Conservation (phyloP, 2,329 filamentous ascomycete species). For the Leptographium procerum region DNA sequence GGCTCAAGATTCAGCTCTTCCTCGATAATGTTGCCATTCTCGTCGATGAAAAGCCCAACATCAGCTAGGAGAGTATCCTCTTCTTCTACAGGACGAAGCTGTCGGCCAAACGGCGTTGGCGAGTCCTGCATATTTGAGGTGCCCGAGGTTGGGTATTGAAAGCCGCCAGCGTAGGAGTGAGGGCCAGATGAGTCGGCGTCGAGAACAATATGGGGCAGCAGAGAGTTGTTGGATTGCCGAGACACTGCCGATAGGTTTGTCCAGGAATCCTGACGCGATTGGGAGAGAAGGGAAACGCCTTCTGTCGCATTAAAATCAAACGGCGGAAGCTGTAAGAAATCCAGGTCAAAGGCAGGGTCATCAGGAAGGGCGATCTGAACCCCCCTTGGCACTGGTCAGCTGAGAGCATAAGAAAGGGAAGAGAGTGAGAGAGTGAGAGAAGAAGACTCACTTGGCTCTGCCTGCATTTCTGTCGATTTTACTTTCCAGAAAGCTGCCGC, state of each 20-base stretch:
- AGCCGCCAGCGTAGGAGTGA: conserved; percentile 7
- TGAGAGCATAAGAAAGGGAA: background rate
- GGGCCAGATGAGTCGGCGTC: conserved; percentile 18
- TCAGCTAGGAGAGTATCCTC: conserved; percentile 26
- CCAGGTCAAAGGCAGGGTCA: conserved; percentile 67
- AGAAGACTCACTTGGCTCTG: conserved; percentile 53
- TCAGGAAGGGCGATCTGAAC: conserved; percentile 69
- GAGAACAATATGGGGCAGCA: conserved; percentile 29
- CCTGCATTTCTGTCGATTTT: conserved; percentile 60
- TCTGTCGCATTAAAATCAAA: conserved; percentile 34
- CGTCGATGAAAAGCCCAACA: conserved; percentile 21
- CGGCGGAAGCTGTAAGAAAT: conserved; percentile 37
- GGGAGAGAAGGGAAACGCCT: conserved; percentile 16
- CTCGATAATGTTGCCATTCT: conserved; percentile 13
- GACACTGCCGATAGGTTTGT: conserved; percentile 10
- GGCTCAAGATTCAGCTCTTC: conserved; percentile 10
- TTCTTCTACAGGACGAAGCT: conserved; percentile 30
- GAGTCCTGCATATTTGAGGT: conserved; percentile 7
- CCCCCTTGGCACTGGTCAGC: conserved; percentile 36
- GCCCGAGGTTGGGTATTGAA: conserved; percentile 8
- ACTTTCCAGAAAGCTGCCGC: conserved; percentile 49
- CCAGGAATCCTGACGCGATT: conserved; percentile 11
- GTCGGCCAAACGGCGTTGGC: conserved; percentile 10
- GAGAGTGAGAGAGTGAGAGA: background rate
- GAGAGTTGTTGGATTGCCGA: conserved; percentile 12